Evolutionary conservation across 2,329 filamentous ascomycete genomes (phyloP).

Genomic region (Diaporthe sp.): DNA sequence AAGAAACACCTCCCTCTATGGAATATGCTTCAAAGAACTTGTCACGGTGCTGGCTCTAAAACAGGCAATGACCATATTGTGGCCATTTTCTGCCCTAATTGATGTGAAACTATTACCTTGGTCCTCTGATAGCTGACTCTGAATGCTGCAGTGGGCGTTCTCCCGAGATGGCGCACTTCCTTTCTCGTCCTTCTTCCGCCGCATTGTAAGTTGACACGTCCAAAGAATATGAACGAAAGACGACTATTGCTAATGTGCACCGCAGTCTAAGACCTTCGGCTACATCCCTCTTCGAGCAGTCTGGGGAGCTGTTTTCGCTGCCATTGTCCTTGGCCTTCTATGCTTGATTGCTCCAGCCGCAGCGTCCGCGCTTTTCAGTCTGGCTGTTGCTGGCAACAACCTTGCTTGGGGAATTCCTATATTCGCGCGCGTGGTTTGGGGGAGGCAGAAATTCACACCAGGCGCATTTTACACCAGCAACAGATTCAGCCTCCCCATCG

Average conservation of each 20-base stretch:
- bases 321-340: constrained; percentile 65
- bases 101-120: too few relatives aligned
- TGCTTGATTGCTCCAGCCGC: constrained; percentile 67
- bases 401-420: constrained; percentile 70
- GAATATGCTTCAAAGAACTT: too few relatives aligned
- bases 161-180: constrained; percentile 70
- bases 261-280: constrained; percentile 57
- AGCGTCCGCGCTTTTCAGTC: constrained; percentile 68
- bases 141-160: too few relatives aligned
- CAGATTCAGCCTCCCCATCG: constrained; percentile 61
- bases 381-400: constrained; percentile 69
- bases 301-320: constrained; percentile 62
- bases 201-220: constrained; percentile 48
- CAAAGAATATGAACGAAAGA: not conserved
- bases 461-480: constrained; percentile 69
- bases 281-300: constrained; percentile 68
- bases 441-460: constrained; percentile 64
- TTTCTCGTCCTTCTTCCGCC: constrained; percentile 66
- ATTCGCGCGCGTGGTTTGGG: constrained; percentile 67
- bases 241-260: not conserved
- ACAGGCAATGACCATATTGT: too few relatives aligned
- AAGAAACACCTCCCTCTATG: too few relatives aligned
- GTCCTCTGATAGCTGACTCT: too few relatives aligned
- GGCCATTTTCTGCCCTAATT: too few relatives aligned
- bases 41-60: too few relatives aligned